phyloP scores from a whole-genome alignment of 2,329 filamentous ascomycete genomes.

The Colletotrichum musicola region DNA sequence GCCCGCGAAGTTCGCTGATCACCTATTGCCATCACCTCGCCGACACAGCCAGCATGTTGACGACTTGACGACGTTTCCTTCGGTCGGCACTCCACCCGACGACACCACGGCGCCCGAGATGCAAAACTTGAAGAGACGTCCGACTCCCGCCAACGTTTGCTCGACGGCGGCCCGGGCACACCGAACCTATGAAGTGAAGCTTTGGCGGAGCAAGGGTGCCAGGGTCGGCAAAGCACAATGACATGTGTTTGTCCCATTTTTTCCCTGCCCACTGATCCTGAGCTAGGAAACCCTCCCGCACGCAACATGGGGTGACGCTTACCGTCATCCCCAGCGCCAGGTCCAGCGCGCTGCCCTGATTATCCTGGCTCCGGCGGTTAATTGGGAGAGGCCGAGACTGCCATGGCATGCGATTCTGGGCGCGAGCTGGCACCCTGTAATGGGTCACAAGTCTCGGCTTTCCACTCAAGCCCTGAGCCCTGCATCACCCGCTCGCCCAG shows the following conservation, averaged over 20 bases:
- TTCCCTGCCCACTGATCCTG: constrained; percentile 4
- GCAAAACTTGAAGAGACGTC: background rate
- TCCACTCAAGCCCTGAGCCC: background rate
- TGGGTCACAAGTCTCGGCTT: constrained; percentile 16
- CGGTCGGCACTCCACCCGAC: too few species aligned
- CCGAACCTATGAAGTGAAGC: constrained; percentile 22
- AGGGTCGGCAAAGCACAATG: constrained; percentile 27
- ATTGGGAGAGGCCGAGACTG: constrained; percentile 18
- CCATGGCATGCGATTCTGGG: background rate
- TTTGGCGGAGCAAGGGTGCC: constrained; percentile 17
- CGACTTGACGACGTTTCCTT: too few species aligned
- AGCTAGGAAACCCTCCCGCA: background rate
- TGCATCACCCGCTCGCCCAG: too few species aligned
- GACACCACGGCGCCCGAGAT: too few species aligned
- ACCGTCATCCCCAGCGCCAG: constrained; percentile 27
- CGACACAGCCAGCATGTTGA: too few species aligned
- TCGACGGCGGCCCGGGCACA: constrained; percentile 11
- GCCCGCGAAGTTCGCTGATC: too few species aligned
- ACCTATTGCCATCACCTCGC: too few species aligned
- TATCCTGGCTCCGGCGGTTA: constrained; percentile 31
- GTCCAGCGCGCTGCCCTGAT: constrained; percentile 9
- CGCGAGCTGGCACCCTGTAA: background rate
- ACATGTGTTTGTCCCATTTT: constrained; percentile 37
- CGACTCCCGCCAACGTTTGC: background rate
- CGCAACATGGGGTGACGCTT: constrained; percentile 27